Evolutionary conservation across 2,329 filamentous ascomycete species (phyloP).

Genomic region (Trichoderma harzianum): DNA sequence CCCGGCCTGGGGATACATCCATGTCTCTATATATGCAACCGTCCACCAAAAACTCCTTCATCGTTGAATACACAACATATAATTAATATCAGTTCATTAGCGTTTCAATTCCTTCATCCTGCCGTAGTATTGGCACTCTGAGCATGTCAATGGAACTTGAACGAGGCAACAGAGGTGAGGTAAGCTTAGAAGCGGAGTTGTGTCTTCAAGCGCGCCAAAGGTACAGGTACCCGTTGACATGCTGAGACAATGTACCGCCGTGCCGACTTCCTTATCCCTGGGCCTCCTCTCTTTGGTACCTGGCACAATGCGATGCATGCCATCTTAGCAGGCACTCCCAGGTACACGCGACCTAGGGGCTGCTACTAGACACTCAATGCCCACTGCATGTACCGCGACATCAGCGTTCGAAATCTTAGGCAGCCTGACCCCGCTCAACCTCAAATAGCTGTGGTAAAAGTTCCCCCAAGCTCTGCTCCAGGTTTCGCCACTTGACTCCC

Average conservation of each 20-base stretch:
- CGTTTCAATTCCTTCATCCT: not conserved
- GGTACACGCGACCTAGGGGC: not conserved
- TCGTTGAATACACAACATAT: not conserved
- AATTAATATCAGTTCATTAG: not conserved
- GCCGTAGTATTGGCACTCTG: not conserved
- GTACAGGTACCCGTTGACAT: not conserved
- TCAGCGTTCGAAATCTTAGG: not conserved
- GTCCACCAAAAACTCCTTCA: not conserved
- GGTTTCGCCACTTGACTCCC: conserved; percentile 46
- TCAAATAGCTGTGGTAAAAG: conserved; percentile 38
- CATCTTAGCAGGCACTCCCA: not conserved
- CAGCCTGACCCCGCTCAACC: conserved; percentile 19
- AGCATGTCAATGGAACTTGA: not conserved
- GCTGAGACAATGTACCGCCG: not conserved
- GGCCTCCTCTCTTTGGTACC: not conserved
- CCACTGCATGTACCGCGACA: not conserved
- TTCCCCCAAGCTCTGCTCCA: conserved; percentile 51
- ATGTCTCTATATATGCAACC: not conserved
- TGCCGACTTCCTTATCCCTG: not conserved
- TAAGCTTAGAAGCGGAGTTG: not conserved
- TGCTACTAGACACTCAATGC: not conserved
- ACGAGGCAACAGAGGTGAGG: not conserved
- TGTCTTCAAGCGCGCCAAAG: not conserved
- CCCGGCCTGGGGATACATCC: not conserved
- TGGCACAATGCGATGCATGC: not conserved